Evolutionary conservation across 169 alveolate genomes (phyloP), one percentile per base, ranked within the genome.

Genomic region (Plasmodium cynomolgi): DNA sequence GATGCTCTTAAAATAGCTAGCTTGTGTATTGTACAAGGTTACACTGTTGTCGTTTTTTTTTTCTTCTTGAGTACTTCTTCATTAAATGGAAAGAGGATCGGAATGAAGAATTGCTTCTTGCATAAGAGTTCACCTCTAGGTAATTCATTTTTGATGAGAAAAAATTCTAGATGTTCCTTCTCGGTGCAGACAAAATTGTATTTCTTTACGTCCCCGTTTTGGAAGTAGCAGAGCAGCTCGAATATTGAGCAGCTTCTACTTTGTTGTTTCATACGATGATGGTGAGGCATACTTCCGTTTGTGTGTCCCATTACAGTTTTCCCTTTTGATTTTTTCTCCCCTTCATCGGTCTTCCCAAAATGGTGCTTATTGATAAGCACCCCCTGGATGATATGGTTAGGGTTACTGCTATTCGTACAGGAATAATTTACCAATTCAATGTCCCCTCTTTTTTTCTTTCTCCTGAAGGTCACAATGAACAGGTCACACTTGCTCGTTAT

Each of bases 51-150:
- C 41, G 34, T 44, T 80, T 68, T 80, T 44, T 47, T 90, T 3
- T 72, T 23, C 23, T 81, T 39, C 17, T 90, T 90, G 44, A 90
- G 44, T n/a, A 80, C 73, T 90, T 90, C 84, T 23, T 90, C 94
- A 47, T 90, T 90, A 90, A 90, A 90, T 23, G 94, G 91, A 81
- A 90, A 90, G 26, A 90, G 91, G 3, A 81, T 6, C 26, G 94
- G 94, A 23, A 33, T 68, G 37, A 90, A 90, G 50, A 79, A 90
- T 37, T 17, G 73, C 74, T 80, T 90, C 58, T 41, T 79, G 73
- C 71, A 62, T 8, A 62, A 47, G 37, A 20, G 71, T 85, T 75
- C 79, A 3, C 58, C 54, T 26, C 50, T 81, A 9, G 58, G 68
- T 81, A 62, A 54, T 80, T 90, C 94, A 7, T 90, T 72, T 81